phyloP scores from a whole-genome alignment of 345 rosid species.

The Eucalyptus pauciflora region DNA sequence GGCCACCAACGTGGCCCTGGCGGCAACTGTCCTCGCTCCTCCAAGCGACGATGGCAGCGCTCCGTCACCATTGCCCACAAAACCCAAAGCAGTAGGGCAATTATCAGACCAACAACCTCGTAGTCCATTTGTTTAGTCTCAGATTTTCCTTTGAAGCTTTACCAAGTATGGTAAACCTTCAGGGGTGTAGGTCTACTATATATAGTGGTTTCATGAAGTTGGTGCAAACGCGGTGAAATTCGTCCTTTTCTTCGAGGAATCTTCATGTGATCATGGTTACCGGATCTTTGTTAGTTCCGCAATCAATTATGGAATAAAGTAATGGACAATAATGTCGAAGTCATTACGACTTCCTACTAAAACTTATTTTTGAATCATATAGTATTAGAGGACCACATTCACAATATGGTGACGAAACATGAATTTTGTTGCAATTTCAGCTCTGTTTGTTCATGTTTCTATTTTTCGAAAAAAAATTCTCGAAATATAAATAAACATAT shows the following conservation, averaged over 20 bases:
- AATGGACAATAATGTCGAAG: neutral
- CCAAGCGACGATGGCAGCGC: conserved; percentile 13
- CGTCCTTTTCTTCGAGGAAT: neutral
- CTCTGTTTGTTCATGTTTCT: too few species aligned
- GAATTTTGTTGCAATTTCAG: too few species aligned
- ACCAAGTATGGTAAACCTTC: neutral
- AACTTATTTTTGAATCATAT: neutral
- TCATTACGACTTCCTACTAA: neutral
- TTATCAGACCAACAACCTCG: conserved; percentile 8
- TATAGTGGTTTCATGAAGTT: neutral
- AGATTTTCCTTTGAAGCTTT: neutral
- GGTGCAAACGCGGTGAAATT: neutral
- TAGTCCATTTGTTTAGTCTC: conserved; percentile 10
- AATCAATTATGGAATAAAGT: neutral
- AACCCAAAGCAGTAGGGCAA: conserved; percentile 25
- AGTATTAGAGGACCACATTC: neutral
- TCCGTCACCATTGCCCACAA: conserved; percentile 19
- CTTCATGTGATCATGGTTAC: neutral
- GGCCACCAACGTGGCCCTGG: conserved; percentile 70
- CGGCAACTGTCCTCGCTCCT: conserved; percentile 25
- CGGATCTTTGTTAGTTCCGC: neutral
- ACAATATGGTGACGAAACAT: too few species aligned
- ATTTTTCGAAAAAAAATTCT: too few species aligned
- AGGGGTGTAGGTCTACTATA: neutral
- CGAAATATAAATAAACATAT: too few species aligned